Conservation (phyloP, 192 early-diverging fungal genomes). For the Coemansia sp. region DNA sequence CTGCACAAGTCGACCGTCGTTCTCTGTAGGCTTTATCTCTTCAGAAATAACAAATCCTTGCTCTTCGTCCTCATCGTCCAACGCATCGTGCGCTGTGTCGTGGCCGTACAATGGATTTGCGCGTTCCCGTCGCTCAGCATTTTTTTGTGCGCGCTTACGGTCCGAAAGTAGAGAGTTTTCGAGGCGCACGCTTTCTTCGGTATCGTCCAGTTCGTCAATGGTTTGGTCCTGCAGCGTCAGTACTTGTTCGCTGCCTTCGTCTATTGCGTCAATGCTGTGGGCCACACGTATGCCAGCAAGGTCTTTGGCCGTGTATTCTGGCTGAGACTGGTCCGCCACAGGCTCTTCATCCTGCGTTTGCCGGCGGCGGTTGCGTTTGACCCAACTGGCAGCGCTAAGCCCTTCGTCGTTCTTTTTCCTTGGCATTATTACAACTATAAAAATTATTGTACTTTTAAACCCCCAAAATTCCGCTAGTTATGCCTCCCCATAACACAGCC, state of each 20-base stretch:
- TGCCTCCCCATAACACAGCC: background rate
- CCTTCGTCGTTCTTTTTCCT: slow-evolving; percentile 48
- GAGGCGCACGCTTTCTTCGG: slow-evolving; percentile 66
- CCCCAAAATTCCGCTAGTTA: background rate
- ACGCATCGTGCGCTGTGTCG: slow-evolving; percentile 58
- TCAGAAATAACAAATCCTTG: background rate
- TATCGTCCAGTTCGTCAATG: slow-evolving; percentile 61
- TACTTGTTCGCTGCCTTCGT: slow-evolving; percentile 64
- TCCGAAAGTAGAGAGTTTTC: slow-evolving; percentile 70
- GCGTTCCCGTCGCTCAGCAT: slow-evolving; percentile 72
- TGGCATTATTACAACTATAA: background rate
- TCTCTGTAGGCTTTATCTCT: slow-evolving; percentile 59
- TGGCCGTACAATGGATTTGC: slow-evolving; percentile 33
- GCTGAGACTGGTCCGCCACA: slow-evolving; percentile 13
- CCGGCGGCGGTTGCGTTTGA: slow-evolving; percentile 59
- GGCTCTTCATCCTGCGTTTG: slow-evolving; percentile 49
- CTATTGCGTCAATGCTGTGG: slow-evolving; percentile 46
- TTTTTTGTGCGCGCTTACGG: slow-evolving; percentile 63
- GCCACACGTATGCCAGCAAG: slow-evolving; percentile 74
- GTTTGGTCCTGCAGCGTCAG: slow-evolving; percentile 83
- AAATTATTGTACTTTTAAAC: too few species aligned
- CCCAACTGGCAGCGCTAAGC: slow-evolving; percentile 66
- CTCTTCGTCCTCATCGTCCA: slow-evolving; percentile 71
- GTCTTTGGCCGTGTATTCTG: slow-evolving; percentile 42
- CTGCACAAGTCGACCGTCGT: slow-evolving; percentile 47